Conservation (phyloP, 169 alveolate genomes). For the Plasmodium gaboni region DNA sequence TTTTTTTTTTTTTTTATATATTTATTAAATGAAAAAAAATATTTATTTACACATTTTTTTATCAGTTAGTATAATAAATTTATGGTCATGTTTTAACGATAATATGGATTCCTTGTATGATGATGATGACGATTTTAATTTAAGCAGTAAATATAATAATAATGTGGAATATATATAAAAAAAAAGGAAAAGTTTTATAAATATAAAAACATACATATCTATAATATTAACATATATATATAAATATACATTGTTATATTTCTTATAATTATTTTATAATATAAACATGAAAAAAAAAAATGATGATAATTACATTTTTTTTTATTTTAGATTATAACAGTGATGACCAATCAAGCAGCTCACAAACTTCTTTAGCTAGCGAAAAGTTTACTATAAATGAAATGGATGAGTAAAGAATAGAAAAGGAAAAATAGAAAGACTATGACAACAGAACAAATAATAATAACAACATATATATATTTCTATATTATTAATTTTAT, state of each 20-base stretch:
- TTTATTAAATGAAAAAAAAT: conserved; percentile 13
- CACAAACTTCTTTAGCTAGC: conserved; percentile 59
- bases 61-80: conserved; percentile 49
- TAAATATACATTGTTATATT: not conserved
- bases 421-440: conserved; percentile 11
- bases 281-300: conserved; percentile 6
- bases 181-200: not conserved
- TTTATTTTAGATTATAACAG: conserved; percentile 15
- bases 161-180: not conserved
- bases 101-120: conserved; percentile 50
- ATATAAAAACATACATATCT: not conserved
- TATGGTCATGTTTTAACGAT: conserved; percentile 63
- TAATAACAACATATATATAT: not conserved
- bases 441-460: not conserved
- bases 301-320: no score
- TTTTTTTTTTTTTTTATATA: conserved; percentile 4
- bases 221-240: not conserved
- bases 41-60: not conserved
- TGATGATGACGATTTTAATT: conserved; percentile 56
- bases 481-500: not conserved
- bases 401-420: conserved; percentile 33
- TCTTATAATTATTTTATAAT: conserved; percentile 1
- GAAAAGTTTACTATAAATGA: conserved; percentile 39
- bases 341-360: conserved; percentile 29
- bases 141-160: conserved; percentile 30